Percentiles rank a stretch among this genome's conserved stretches.
These are phyloP conservation scores for Emmonsiellopsis sp. DNA, from an alignment of 2,329 filamentous ascomycete species.

Conservation along the genomic window DNA sequence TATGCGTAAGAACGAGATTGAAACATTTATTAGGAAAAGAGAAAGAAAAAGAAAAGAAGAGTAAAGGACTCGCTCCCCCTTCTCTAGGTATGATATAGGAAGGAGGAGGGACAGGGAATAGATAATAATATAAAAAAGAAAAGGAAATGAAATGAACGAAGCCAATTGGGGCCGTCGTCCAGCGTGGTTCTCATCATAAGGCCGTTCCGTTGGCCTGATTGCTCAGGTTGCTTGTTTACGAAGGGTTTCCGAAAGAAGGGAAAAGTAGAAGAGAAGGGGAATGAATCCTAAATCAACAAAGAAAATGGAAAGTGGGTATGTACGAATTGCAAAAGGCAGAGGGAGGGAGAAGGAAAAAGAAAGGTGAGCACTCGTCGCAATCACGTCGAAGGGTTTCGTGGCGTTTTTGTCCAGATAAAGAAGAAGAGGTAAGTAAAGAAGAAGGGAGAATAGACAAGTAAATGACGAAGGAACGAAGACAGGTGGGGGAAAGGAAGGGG, in stretches of 20 bases:
- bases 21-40: not conserved
- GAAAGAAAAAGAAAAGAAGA: constrained; percentile 1
- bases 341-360: not conserved
- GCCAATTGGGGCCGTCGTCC: too few relatives aligned
- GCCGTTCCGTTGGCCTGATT: too few relatives aligned
- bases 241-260: not conserved
- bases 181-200: too few relatives aligned
- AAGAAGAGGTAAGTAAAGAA: not conserved
- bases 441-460: not conserved
- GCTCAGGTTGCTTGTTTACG: too few relatives aligned
- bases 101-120: too few relatives aligned
- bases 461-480: constrained; percentile 11
- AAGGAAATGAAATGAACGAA: too few relatives aligned
- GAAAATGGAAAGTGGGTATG: not conserved
- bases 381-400: not conserved
- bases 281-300: not conserved
- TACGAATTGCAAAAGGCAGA: not conserved
- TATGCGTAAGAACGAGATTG: not conserved
- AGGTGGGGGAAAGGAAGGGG: constrained; percentile 8
- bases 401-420: not conserved
- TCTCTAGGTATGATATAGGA: too few relatives aligned
- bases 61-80: too few relatives aligned
- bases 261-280: not conserved
- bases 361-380: not conserved
- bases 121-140: too few relatives aligned